These are phyloP conservation scores for Coemansia sp. DNA, from an alignment of 192 early-diverging fungal species.

Conservation along the genomic window DNA sequence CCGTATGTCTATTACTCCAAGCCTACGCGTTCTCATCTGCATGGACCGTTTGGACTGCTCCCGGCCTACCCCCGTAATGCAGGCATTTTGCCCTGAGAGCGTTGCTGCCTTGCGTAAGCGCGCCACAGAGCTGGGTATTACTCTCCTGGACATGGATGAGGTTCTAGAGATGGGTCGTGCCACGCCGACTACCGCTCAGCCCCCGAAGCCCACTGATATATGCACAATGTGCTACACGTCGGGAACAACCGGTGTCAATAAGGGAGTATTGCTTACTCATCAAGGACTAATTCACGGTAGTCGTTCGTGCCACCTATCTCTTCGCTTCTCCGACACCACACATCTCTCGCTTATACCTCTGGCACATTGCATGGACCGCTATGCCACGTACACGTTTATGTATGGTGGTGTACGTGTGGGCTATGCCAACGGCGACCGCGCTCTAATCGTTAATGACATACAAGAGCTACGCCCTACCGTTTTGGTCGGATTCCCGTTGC, in stretches of 20 bases:
- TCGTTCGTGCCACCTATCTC: not conserved
- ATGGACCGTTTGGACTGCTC: conserved; percentile 70
- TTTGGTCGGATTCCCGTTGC: conserved; percentile 70
- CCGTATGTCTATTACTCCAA: conserved; percentile 59
- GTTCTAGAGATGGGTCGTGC: conserved; percentile 64
- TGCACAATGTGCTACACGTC: conserved; percentile 75
- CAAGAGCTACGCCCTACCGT: conserved; percentile 72
- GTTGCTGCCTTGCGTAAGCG: conserved; percentile 54
- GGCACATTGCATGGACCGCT: conserved; percentile 80
- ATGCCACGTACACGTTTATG: conserved; percentile 54
- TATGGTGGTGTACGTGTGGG: conserved; percentile 67
- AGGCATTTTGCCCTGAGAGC: conserved; percentile 19
- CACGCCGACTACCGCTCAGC: conserved; percentile 51
- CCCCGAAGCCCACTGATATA: conserved; percentile 65
- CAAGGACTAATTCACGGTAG: conserved; percentile 28
- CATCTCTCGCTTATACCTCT: conserved; percentile 72
- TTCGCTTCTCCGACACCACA: not conserved
- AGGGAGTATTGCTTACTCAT: conserved; percentile 73
- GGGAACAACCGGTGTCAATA: conserved; percentile 72
- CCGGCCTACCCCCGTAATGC: conserved; percentile 13
- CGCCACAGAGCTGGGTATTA: conserved; percentile 65
- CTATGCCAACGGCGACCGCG: conserved; percentile 73
- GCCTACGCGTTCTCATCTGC: conserved; percentile 71
- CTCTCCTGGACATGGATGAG: conserved; percentile 59
- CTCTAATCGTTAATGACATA: conserved; percentile 76